These are phyloP conservation scores for Paratinospora sagittata DNA, from an alignment of 164 flowering plant species.

Conservation along the genomic window DNA sequence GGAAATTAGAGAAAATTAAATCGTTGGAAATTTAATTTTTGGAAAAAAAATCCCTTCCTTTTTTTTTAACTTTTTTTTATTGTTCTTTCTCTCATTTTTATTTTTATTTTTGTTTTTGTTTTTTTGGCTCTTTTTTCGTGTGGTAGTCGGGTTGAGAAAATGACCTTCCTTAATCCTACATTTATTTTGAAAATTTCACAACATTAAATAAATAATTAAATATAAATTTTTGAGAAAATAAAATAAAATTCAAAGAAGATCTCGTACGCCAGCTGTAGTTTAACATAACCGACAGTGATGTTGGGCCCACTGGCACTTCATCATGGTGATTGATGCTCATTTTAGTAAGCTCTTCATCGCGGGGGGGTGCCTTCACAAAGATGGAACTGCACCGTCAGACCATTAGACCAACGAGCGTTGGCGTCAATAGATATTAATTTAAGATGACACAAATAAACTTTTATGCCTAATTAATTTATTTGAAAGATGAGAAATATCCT, in stretches of 20 bases:
- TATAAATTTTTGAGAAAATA: neutral
- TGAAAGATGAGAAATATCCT: no score
- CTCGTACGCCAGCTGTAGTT: neutral
- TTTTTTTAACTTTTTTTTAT: neutral
- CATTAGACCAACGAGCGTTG: no score
- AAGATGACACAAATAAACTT: no score
- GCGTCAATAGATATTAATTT: no score
- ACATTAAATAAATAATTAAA: no score
- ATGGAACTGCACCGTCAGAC: no score
- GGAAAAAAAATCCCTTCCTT: neutral
- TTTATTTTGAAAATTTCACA: no score
- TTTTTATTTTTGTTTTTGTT: neutral
- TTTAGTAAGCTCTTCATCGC: no score
- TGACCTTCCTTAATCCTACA: neutral
- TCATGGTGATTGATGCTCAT: no score
- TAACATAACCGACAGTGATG: neutral
- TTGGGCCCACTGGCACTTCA: no score
- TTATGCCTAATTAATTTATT: no score
- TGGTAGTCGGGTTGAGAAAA: neutral
- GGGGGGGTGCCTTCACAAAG: no score
- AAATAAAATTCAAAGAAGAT: neutral
- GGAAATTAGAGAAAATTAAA: constrained; percentile 3
- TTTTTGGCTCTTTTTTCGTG: constrained; percentile 1
- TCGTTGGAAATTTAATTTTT: neutral
- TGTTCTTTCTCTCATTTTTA: neutral